Conservation (phyloP, 2,329 filamentous ascomycete genomes). For the Cladosporium sp. region DNA sequence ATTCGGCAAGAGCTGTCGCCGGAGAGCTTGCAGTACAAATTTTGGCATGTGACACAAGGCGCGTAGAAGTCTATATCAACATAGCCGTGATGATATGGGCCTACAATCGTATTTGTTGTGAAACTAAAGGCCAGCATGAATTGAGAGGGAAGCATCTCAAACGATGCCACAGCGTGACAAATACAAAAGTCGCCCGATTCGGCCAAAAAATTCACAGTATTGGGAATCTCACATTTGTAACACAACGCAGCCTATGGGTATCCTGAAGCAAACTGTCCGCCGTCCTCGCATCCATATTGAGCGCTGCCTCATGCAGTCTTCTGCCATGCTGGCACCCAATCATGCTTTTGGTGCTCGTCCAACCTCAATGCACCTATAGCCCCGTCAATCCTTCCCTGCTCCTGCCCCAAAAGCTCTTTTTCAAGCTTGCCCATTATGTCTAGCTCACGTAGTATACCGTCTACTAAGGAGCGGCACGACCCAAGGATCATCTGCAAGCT, state of each 20-base stretch:
- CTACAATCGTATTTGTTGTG: not conserved
- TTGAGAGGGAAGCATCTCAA: not conserved
- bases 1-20: not conserved
- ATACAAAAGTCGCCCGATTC: not conserved
- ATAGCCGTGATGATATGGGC: not conserved
- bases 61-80: not conserved
- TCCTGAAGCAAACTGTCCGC: conserved; percentile 9
- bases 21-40: not conserved
- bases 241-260: conserved; percentile 15
- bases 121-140: not conserved
- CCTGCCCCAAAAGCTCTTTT: conserved; percentile 55
- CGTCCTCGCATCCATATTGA: not conserved
- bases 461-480: conserved; percentile 52
- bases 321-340: conserved; percentile 15
- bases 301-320: not conserved
- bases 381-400: conserved; percentile 59
- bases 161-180: not conserved
- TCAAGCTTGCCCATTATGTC: conserved; percentile 63
- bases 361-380: conserved; percentile 10
- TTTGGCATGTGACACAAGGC: not conserved
- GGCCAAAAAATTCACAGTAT: not conserved
- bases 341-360: not conserved
- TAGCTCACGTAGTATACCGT: conserved; percentile 64
- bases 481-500: conserved; percentile 53
- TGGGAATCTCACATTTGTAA: not conserved